Evolutionary conservation across 2,329 filamentous ascomycete species (phyloP).

Genomic region (Xylaria sp.): DNA sequence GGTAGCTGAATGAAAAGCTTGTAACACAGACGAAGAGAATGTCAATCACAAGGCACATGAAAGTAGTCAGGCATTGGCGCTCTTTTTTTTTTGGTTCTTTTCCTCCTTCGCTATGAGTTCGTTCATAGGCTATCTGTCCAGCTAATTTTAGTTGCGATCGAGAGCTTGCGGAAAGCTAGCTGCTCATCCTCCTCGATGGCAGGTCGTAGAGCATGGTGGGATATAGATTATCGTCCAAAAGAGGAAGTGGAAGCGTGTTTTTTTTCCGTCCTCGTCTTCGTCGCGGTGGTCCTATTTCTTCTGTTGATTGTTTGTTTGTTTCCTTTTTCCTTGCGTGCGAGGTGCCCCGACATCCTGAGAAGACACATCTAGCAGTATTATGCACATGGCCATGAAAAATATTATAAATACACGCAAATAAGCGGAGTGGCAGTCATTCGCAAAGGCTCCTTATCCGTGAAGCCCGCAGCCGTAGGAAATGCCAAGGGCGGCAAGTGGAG

Average conservation of each 20-base stretch:
- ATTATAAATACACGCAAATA: constrained; percentile 35
- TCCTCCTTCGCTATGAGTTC: constrained; percentile 11
- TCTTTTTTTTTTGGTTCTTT: constrained; percentile 8
- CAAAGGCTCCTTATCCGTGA: constrained; percentile 11
- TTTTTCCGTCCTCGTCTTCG: background rate
- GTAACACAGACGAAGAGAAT: background rate
- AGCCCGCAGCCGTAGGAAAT: constrained; percentile 8
- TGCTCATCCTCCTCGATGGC: background rate
- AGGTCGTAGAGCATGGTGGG: background rate
- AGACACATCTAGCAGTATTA: constrained; percentile 26
- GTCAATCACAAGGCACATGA: constrained; percentile 5
- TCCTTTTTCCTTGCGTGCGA: constrained; percentile 9
- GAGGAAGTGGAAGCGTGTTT: background rate
- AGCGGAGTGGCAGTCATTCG: constrained; percentile 11
- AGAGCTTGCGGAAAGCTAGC: constrained; percentile 3
- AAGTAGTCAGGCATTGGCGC: constrained; percentile 26
- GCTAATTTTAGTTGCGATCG: background rate
- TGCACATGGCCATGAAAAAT: constrained; percentile 22
- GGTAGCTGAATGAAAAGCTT: background rate
- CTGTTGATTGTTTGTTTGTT: background rate
- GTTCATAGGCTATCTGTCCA: constrained; percentile 11
- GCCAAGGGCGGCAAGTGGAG: background rate
- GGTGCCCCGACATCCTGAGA: constrained; percentile 18
- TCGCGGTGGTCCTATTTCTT: background rate
- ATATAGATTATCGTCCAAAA: constrained; percentile 1